Evolutionary conservation across 306 rosid species (phyloP), one percentile per base, ranked within the genome.

Genomic region (Lathyrus tuberosus): DNA sequence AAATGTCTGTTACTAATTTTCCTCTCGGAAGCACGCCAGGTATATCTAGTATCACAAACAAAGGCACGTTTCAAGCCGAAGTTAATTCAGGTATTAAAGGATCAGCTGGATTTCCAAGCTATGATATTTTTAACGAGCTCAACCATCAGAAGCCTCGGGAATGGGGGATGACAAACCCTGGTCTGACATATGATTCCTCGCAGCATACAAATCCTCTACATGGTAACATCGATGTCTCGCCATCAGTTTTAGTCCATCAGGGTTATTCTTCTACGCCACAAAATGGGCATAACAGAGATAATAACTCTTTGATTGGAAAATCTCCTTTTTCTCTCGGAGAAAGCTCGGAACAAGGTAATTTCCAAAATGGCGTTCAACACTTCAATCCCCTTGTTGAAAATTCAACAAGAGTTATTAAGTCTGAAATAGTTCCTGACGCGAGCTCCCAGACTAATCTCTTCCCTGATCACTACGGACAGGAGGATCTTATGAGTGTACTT

Each of bases 401-500:
- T 78, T 67, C 89, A 24, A 63, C 79, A 17, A 83, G 91, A 81
- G 80, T 89, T 15, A 95, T 89, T 15, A 95, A 91, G 76, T 41
- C 92, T 37, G 96, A 91, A 85, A 84, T 81, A 48, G 24, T 80
- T 68, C 80, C 92, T 1, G 92, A 91, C 48, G 78, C 79, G 48
- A 76, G 80, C 72, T 64, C 76, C 70, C 92, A 86, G 62, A 53
- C 49, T 20, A 72, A 65, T 78, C 74, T 89, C 78, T 87, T 84
- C 75, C 77, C 86, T 24, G 96, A 89, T 14, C 91, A 91, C 38
- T 91, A 75, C 58, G 97, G 87, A 22, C 97, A 89, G 79, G 99
- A 95, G 5, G 99, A 95, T 80, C 89, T 95, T 48, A 86, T 95
- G 95, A 95, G 96, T 76, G 96, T 91, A 62, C 84, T 95, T 73